These are phyloP conservation scores for Paecilomyces dactylethromorphus DNA, from an alignment of 2,329 filamentous ascomycete species.

Conservation along the genomic window DNA sequence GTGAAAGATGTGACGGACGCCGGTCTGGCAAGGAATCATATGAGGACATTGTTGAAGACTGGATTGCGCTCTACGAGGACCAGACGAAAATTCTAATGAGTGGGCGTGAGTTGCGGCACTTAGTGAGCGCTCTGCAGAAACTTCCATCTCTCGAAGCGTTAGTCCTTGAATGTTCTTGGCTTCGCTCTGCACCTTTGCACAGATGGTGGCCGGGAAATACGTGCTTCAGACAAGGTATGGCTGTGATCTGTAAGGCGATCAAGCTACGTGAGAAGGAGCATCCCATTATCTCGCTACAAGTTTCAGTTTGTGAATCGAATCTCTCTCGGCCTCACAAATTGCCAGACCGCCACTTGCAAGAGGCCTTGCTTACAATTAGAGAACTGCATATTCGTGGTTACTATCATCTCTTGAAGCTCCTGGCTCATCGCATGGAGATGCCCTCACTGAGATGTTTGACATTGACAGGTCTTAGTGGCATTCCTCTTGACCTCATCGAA, in stretches of 20 bases:
- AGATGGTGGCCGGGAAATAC: background rate
- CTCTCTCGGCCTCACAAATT: background rate
- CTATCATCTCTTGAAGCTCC: background rate
- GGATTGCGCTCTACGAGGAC: background rate
- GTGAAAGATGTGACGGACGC: fast-evolving
- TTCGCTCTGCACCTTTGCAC: background rate
- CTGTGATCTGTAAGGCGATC: background rate
- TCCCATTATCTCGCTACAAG: background rate
- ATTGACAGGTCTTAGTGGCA: background rate
- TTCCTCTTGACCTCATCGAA: background rate
- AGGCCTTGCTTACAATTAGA: background rate
- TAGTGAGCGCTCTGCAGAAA: background rate
- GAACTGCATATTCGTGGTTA: background rate
- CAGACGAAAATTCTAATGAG: background rate
- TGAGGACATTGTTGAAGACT: background rate
- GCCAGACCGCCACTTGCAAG: background rate
- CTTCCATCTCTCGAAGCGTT: background rate
- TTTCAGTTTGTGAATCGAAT: background rate
- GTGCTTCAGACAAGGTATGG: background rate
- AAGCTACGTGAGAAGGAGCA: background rate
- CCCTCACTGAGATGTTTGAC: background rate
- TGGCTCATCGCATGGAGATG: background rate
- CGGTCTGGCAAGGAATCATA: background rate
- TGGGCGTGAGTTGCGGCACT: background rate
- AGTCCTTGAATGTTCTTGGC: background rate